Percentiles rank a stretch among this genome's conserved stretches.
These are phyloP conservation scores for Hemerocallis citrina DNA, from an alignment of 106 monocot genomes.

Conservation along the genomic window DNA sequence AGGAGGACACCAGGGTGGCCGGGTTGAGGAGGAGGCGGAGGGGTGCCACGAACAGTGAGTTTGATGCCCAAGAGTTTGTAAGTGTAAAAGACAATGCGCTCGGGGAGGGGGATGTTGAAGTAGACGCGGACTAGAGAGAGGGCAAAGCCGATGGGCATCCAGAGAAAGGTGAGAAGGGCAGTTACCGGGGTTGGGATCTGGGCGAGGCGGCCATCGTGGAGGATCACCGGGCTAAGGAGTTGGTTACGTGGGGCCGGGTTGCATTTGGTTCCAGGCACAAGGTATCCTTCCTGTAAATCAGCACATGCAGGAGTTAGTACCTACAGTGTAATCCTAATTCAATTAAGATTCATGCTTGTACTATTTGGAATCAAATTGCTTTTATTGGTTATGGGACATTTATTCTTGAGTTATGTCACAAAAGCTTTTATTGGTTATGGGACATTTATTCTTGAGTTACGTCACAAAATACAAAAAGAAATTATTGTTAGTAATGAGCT, in stretches of 20 bases:
- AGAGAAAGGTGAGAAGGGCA: slow-evolving; percentile 45
- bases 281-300: slow-evolving; percentile 19
- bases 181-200: slow-evolving; percentile 40
- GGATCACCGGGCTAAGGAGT: slow-evolving; percentile 35
- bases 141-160: slow-evolving; percentile 52
- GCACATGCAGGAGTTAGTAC: not conserved
- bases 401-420: too few species aligned
- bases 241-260: not conserved
- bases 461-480: too few species aligned
- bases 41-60: slow-evolving; percentile 31
- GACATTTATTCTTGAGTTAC: too few species aligned
- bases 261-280: slow-evolving; percentile 4
- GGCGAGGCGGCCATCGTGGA: slow-evolving; percentile 76
- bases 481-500: too few species aligned
- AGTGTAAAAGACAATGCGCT: slow-evolving; percentile 30
- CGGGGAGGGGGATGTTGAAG: slow-evolving; percentile 40
- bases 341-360: too few species aligned
- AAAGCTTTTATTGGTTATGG: too few species aligned
- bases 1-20: slow-evolving; percentile 48
- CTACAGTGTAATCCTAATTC: too few species aligned
- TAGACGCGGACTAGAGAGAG: slow-evolving; percentile 37
- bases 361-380: too few species aligned
- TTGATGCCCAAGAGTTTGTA: slow-evolving; percentile 29
- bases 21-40: slow-evolving; percentile 9
- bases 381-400: too few species aligned